These are phyloP conservation scores for Chenopodium formosanum DNA, from an alignment of 148 eudicot species.

Conservation along the genomic window DNA sequence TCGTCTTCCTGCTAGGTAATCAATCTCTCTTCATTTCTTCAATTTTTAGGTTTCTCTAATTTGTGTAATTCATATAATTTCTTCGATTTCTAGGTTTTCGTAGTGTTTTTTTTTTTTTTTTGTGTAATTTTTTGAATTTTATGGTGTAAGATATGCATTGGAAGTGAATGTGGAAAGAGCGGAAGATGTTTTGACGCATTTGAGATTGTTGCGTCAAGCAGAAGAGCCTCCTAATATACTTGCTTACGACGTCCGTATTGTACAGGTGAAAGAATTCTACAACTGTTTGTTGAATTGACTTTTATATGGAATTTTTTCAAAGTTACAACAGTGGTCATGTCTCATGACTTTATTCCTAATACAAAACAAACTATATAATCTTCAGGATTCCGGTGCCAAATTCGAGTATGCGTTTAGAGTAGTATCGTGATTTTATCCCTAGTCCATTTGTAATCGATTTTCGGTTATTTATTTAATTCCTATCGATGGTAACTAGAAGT, in stretches of 20 bases:
- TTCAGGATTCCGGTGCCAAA: too few species aligned
- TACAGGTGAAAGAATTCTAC: conserved; percentile 44
- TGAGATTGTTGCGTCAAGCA: conserved; percentile 61
- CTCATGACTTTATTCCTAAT: neutral
- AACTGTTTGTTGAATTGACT: conserved; percentile 14
- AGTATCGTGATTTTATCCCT: neutral
- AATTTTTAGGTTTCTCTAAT: neutral
- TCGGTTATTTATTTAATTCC: too few species aligned
- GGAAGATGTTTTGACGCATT: conserved; percentile 75
- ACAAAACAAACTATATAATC: too few species aligned
- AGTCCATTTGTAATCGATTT: too few species aligned
- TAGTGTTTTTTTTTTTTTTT: neutral
- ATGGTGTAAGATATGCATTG: conserved; percentile 55
- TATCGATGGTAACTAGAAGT: neutral
- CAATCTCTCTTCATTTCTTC: neutral
- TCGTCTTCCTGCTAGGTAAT: conserved; percentile 55
- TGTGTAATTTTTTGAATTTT: neutral
- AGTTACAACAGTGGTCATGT: neutral
- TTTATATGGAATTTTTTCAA: neutral
- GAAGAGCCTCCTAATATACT: conserved; percentile 45
- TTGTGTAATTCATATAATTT: too few species aligned
- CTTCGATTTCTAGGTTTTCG: neutral
- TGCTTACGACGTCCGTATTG: conserved; percentile 62
- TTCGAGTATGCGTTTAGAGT: neutral
- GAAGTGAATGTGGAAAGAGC: conserved; percentile 81